Evolutionary conservation across 352 stramenopile genomes (phyloP), one percentile per base, ranked within the genome.

Genomic region (Saprolegnia diclina): DNA sequence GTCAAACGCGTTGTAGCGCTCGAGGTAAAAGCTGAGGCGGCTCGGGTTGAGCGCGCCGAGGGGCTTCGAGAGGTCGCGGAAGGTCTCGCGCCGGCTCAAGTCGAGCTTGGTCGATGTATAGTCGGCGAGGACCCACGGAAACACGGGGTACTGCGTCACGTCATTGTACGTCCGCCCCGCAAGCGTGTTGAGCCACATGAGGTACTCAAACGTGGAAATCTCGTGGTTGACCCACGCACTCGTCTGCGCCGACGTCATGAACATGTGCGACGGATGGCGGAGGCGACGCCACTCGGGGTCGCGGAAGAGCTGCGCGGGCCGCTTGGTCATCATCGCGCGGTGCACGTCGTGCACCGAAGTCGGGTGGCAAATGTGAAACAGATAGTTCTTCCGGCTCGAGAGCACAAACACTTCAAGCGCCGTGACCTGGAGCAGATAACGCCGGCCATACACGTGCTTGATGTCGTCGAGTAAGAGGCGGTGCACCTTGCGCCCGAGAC

Each of bases 201-300:
- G 76, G 72, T 98, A 97, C 68, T 96, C 88, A 74, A 98, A 99
- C 63, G 98, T 99, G 16, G 90, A 97, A 46, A 99, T 92, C 65
- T 95, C 87, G 65, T 94, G 82, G 37, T 90, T 81, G 24, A 90
- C 75, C 87, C 87, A 95, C 16, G 77, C 76, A 26, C 72, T 72
- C 18, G 75, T 92, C 79, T 90, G 88, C 19, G 71, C 74, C 16
- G 85, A 90, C 64, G 86, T 91, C 16, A 83, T 80, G 65, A 95
- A 93, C 38, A 91, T 88, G 56, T 78, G 92, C 64, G 82, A 89
- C 53, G 87, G 85, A 57, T 91, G 80, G 2, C 87, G 83, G 22
- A 93, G 76, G n/a, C 87, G 74, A 35, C 83, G 80, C 64, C 92
- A 81, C n/a, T 77, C 79, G 9, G 85, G 87, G 66, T 92, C 81